phyloP scores from a whole-genome alignment of 768 basidiomycete genomes.

The Punctularia strigosozonata region DNA sequence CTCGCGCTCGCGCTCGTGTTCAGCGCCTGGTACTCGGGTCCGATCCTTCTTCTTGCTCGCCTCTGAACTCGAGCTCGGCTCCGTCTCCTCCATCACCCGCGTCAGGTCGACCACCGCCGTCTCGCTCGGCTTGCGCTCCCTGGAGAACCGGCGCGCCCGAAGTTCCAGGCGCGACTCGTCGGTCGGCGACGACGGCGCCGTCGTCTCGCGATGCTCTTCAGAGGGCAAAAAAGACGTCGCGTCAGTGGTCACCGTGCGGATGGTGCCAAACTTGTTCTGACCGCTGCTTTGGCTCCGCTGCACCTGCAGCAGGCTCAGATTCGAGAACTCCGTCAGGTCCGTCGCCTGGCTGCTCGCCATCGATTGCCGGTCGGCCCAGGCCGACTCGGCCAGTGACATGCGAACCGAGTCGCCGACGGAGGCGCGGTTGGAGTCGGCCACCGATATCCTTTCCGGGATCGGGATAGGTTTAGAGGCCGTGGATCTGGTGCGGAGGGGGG shows the following conservation, averaged over 20 bases:
- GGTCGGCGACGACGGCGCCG: conserved; percentile 35
- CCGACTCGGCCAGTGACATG: conserved; percentile 22
- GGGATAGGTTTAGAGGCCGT: conserved; percentile 9
- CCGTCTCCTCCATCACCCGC: conserved; percentile 57
- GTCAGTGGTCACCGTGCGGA: conserved; percentile 75
- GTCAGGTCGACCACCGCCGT: conserved; percentile 46
- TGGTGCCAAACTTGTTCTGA: conserved; percentile 61
- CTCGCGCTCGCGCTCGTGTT: conserved; percentile 13
- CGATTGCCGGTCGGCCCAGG: conserved; percentile 41
- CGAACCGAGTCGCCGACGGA: conserved; percentile 26
- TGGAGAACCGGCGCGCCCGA: conserved; percentile 26
- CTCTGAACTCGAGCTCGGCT: conserved; percentile 33
- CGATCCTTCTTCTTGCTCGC: conserved; percentile 12
- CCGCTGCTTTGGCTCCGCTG: conserved; percentile 28
- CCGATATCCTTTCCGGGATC: conserved; percentile 2
- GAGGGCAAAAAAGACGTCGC: conserved; percentile 45
- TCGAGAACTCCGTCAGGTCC: conserved; percentile 42
- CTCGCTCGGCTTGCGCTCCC: conserved; percentile 60
- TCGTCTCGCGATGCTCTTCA: conserved; percentile 53
- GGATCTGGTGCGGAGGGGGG: conserved; percentile 36
- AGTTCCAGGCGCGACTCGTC: too few species aligned
- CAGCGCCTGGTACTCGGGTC: background rate
- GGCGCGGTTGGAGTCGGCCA: conserved; percentile 17
- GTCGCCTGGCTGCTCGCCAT: conserved; percentile 51
- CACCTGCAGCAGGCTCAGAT: conserved; percentile 53